Evolutionary conservation across 148 eudicot genomes (phyloP).

Genomic region (Limonium bicolor): DNA sequence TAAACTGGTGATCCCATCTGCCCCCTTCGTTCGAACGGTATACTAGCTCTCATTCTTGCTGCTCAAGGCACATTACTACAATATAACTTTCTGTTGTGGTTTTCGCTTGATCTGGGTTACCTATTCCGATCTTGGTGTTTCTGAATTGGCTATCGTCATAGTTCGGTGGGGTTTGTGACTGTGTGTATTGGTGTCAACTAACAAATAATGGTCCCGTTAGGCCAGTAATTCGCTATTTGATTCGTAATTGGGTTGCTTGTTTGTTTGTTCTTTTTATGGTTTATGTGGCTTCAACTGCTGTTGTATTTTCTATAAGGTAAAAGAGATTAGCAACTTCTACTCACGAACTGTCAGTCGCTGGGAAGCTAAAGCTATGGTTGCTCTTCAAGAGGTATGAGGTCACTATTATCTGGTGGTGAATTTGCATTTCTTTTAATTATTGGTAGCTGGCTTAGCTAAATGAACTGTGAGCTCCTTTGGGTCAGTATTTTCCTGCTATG

Average conservation of each 20-base stretch:
- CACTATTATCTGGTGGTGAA: too few relatives aligned
- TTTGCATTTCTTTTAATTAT: background rate
- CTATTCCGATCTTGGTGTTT: too few relatives aligned
- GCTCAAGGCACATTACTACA: too few relatives aligned
- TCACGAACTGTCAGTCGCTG: conserved; percentile 36
- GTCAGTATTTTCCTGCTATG: too few relatives aligned
- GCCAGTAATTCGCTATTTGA: too few relatives aligned
- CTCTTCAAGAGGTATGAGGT: conserved; percentile 72
- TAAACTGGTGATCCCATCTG: conserved; percentile 10
- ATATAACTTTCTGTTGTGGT: too few relatives aligned
- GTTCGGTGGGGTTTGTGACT: too few relatives aligned
- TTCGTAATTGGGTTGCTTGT: background rate
- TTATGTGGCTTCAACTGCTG: background rate
- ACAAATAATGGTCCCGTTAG: too few relatives aligned
- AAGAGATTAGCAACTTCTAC: conserved; percentile 25
- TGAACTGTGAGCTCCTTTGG: background rate
- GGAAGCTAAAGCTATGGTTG: conserved; percentile 67
- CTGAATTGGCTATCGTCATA: too few relatives aligned
- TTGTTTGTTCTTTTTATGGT: background rate
- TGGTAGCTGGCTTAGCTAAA: background rate
- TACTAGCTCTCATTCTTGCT: too few relatives aligned
- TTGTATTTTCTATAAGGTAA: conserved; percentile 29
- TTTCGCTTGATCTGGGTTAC: too few relatives aligned
- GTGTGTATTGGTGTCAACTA: too few relatives aligned
- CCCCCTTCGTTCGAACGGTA: conserved; percentile 22